Evolutionary conservation across 768 basidiomycete genomes (phyloP).

Genomic region (Naganishia onofrii): DNA sequence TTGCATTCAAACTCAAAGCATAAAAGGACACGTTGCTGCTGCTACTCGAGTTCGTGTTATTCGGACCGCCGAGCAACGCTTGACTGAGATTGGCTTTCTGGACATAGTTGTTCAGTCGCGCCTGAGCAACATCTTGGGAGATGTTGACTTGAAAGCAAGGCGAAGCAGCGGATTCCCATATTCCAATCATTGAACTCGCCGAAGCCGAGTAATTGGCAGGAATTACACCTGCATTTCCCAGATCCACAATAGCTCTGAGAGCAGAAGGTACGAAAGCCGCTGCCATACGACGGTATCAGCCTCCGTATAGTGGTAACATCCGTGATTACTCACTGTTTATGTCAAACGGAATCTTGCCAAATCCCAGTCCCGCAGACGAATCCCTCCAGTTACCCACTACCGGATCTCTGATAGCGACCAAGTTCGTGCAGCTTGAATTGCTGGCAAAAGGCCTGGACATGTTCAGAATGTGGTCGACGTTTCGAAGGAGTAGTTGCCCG

Average conservation of each 20-base stretch:
- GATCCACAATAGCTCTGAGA: conserved; percentile 52
- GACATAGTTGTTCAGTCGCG: conserved; percentile 53
- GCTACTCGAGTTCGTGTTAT: conserved; percentile 34
- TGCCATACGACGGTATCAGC: conserved; percentile 22
- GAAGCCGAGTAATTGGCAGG: conserved; percentile 37
- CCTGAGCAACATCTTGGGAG: conserved; percentile 43
- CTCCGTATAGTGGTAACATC: conserved; percentile 4
- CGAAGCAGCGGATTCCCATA: conserved; percentile 54
- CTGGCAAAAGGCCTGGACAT: conserved; percentile 54
- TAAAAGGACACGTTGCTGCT: conserved; percentile 52
- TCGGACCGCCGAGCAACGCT: conserved; percentile 42
- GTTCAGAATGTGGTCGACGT: conserved; percentile 54
- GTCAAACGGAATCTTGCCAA: conserved; percentile 57
- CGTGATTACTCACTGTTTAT: conserved; percentile 48
- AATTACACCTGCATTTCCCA: conserved; percentile 50
- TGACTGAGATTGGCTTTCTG: conserved; percentile 50
- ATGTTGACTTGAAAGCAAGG: conserved; percentile 54
- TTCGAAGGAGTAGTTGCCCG: conserved; percentile 53
- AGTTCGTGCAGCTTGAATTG: conserved; percentile 43
- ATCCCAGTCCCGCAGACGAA: conserved; percentile 55
- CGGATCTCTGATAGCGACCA: conserved; percentile 55
- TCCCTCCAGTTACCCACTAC: conserved; percentile 58
- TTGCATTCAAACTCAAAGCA: conserved; percentile 53
- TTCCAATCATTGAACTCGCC: conserved; percentile 34
- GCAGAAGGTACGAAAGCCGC: conserved; percentile 56